Base-by-base conservation (phyloP, 2,329 filamentous ascomycete genomes). In the Fusarium sp. region DNA sequence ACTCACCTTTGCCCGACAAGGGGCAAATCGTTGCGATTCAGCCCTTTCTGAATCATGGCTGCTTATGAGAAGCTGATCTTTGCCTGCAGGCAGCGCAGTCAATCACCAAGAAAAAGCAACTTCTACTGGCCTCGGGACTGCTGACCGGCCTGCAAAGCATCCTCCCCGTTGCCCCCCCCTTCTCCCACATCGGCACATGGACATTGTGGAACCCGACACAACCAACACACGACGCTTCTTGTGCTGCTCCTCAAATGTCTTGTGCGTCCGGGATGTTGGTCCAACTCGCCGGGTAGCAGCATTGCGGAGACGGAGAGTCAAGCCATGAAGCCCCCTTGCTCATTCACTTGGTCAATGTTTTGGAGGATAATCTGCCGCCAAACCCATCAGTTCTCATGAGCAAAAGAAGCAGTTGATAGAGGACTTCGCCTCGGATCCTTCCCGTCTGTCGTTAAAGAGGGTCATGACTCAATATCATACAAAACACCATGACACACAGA, bases 161-260 rank as follows among this genome's bases (percentile, higher is more conserved):
- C 49, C 46, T 31, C n/a, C 46, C 25, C 16, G 29, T 51, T 33
- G 25, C 13, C 49, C 29, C 29, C 25, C 29, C 27, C 27, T 29
- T 29, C 27, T 29, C 27, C 27, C 27, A 29, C 27, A 33, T 33
- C 27, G 49, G 49, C 49, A 53, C 49, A 51, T 33, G 49, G 27
- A 53, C 49, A 53, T 33, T 53, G 49, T 53, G 49, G 29, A 53
- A 53, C 38, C 38, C 38, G 20, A 42, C 4, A 42, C 18, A 42
- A 23, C 49, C n/a, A 49, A 59, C 67, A 34, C 51, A 27, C 20
- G 50, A 51, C 27, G 40, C 63, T 50, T 50, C 56, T 64, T 70
- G 57, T 69, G 67, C 56, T 51, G 16, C 58, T 63, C 66, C 51
- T 64, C n/a, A 54, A 51, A 34, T 57, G 20, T 16, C 40, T 34